These are phyloP conservation scores for Termitomyces sp. DNA, from an alignment of 768 basidiomycete species.

Conservation along the genomic window DNA sequence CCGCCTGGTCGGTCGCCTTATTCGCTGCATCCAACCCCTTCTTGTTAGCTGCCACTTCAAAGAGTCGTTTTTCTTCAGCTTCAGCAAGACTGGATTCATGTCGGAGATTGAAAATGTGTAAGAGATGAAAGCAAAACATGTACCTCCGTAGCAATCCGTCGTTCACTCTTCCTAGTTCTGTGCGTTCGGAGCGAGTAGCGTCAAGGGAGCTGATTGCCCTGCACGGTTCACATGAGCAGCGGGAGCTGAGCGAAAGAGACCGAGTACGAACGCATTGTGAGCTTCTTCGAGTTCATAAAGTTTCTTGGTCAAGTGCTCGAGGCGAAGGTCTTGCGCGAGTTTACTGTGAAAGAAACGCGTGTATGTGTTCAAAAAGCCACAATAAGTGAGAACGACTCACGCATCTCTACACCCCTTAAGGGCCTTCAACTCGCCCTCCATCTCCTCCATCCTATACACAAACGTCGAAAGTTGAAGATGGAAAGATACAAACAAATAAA, in stretches of 20 bases:
- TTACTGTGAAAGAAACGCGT: neutral
- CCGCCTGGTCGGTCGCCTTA: neutral
- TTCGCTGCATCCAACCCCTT: neutral
- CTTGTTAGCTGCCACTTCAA: neutral
- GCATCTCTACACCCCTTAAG: neutral
- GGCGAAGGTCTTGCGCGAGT: neutral
- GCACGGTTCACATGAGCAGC: too few relatives aligned
- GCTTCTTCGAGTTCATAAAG: neutral
- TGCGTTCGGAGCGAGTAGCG: neutral
- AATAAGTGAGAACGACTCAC: neutral
- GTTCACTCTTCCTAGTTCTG: neutral
- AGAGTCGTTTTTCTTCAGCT: neutral
- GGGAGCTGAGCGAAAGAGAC: neutral
- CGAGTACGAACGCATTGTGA: neutral
- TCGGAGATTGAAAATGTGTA: neutral
- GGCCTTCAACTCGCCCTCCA: neutral
- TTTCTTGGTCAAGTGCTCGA: neutral
- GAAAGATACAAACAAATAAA: neutral
- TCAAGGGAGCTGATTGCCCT: neutral
- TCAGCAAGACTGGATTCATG: neutral
- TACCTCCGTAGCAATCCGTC: constrained; percentile 2
- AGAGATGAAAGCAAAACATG: neutral
- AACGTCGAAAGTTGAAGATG: neutral
- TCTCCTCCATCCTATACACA: neutral
- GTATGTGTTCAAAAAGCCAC: neutral